These are phyloP conservation scores for Fusarium paranaense DNA, from an alignment of 2,329 filamentous ascomycete species.

Conservation along the genomic window DNA sequence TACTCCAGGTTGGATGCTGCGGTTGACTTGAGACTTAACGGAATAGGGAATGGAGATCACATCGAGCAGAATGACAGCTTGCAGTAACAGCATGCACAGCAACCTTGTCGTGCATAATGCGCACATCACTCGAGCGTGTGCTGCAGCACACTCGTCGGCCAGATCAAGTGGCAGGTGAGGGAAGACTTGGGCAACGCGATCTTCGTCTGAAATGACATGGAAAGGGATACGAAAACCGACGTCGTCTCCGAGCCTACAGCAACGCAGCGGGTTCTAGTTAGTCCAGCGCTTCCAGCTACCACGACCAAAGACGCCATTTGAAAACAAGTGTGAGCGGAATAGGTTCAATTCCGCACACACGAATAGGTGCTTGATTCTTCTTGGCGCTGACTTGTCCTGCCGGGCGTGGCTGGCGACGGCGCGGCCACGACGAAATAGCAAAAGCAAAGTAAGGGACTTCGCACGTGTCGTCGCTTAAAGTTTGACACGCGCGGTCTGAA, in stretches of 20 bases:
- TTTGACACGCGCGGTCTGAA: constrained; percentile 39
- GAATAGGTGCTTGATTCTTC: neutral
- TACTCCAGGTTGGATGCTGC: neutral
- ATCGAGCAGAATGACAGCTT: constrained; percentile 5
- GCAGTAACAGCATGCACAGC: constrained; percentile 7
- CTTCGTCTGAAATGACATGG: neutral
- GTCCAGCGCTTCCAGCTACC: neutral
- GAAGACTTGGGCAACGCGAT: neutral
- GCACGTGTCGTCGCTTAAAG: constrained; percentile 44
- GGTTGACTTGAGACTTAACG: neutral
- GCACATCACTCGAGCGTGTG: constrained; percentile 11
- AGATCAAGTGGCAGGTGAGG: neutral
- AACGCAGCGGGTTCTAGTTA: neutral
- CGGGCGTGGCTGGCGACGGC: constrained; percentile 36
- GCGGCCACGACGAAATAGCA: constrained; percentile 28
- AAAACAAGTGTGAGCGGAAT: neutral
- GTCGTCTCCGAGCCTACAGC: neutral
- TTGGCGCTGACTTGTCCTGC: constrained; percentile 32
- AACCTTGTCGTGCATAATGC: constrained; percentile 15
- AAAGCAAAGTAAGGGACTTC: constrained; percentile 38
- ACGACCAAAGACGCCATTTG: neutral
- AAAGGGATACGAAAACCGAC: neutral
- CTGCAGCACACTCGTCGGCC: neutral
- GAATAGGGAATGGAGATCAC: constrained; percentile 2
- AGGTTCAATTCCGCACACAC: constrained; percentile 2